Percentiles rank a stretch among this genome's conserved stretches.
Evolutionary conservation across 805 yeast species (phyloP).

Genomic region (Sugiyamaella smithiae): DNA sequence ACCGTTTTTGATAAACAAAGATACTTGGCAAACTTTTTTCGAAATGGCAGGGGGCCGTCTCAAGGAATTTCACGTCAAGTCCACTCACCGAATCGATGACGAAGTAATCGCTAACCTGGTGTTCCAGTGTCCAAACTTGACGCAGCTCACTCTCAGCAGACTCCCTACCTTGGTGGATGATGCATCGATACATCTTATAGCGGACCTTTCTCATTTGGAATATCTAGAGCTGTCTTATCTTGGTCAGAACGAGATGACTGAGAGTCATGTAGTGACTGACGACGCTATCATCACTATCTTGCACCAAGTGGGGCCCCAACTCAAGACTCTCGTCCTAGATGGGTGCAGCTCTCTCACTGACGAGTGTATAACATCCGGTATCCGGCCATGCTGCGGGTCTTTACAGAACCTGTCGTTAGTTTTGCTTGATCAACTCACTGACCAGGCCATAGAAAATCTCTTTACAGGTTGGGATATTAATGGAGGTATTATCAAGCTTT

Average conservation of each 20-base stretch:
- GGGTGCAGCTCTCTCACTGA: conserved; percentile 78
- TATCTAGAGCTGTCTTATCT: conserved; percentile 58
- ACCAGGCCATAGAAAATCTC: conserved; percentile 59
- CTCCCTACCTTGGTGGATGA: conserved; percentile 67
- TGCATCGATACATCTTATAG: conserved; percentile 58
- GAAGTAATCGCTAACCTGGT: conserved; percentile 61
- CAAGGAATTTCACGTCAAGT: conserved; percentile 58
- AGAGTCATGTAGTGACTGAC: conserved; percentile 54
- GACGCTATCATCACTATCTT: conserved; percentile 61
- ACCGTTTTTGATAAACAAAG: conserved; percentile 76
- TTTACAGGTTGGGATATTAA: conserved; percentile 52
- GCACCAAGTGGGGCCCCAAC: conserved; percentile 49
- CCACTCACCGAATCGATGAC: conserved; percentile 79
- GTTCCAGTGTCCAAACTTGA: conserved; percentile 54
- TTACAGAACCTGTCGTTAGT: conserved; percentile 59
- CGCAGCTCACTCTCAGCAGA: conserved; percentile 58
- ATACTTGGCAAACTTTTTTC: conserved; percentile 75
- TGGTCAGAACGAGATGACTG: conserved; percentile 40
- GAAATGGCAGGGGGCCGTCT: conserved; percentile 53
- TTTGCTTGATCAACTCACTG: conserved; percentile 61
- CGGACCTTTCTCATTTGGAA: conserved; percentile 55
- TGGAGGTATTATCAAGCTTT: conserved; percentile 57
- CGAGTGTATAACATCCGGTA: conserved; percentile 49
- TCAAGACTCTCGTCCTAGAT: conserved; percentile 58
- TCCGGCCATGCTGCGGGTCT: conserved; percentile 54